Percentiles rank a stretch among this genome's conserved stretches.
These are phyloP conservation scores for Phalaenopsis aphrodite DNA, from an alignment of 106 monocot genomes.

Conservation along the genomic window DNA sequence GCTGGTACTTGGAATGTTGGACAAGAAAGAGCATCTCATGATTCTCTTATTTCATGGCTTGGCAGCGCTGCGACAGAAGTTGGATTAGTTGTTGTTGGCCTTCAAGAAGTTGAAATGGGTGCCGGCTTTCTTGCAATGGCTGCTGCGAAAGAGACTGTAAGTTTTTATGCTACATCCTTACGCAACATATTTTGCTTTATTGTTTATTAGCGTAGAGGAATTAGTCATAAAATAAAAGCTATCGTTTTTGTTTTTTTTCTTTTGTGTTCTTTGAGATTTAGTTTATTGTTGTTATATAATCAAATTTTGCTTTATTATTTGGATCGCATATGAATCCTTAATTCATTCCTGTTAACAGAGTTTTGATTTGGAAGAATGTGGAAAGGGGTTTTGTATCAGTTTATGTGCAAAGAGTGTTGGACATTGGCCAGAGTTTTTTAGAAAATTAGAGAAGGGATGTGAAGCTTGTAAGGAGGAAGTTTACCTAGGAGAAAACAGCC, in stretches of 20 bases:
- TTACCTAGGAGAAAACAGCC: too few species aligned
- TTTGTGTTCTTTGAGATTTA: not conserved
- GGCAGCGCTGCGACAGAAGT: constrained; percentile 43
- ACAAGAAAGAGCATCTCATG: constrained; percentile 53
- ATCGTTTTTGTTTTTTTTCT: not conserved
- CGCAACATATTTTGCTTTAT: not conserved
- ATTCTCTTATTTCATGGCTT: constrained; percentile 54
- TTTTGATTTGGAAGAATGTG: not conserved
- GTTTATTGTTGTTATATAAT: not conserved
- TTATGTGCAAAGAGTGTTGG: not conserved
- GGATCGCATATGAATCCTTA: not conserved
- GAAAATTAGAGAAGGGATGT: too few species aligned
- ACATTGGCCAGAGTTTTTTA: not conserved
- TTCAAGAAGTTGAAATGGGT: constrained; percentile 72
- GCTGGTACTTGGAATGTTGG: constrained; percentile 66
- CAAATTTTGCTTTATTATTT: not conserved
- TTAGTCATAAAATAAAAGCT: too few species aligned
- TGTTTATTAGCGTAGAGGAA: not conserved
- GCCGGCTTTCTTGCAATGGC: constrained; percentile 58
- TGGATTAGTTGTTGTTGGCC: constrained; percentile 42
- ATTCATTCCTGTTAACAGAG: not conserved
- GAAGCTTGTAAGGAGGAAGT: too few species aligned
- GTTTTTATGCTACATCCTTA: constrained; percentile 6
- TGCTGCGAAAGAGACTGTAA: constrained; percentile 67
- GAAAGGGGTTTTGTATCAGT: not conserved